Evolutionary conservation across 2,329 filamentous ascomycete species (phyloP).

Genomic region (Amphichorda felina): DNA sequence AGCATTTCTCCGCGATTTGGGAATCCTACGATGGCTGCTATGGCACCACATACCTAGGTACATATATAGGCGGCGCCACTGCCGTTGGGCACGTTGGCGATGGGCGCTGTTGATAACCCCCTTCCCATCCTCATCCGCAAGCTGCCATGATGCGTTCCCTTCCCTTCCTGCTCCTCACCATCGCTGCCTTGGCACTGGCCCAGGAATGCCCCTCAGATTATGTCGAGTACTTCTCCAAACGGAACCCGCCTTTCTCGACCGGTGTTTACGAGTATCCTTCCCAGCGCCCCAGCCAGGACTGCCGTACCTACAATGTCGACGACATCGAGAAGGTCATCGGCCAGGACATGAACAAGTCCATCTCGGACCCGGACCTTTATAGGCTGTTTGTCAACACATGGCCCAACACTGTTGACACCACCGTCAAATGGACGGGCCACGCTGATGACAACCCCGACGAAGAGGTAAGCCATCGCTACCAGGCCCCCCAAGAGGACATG

Average conservation of each 20-base stretch:
- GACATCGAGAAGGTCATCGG: conserved; percentile 64
- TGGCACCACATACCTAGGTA: too few species aligned
- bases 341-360: conserved; percentile 50
- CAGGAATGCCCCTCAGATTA: conserved; percentile 18
- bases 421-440: conserved; percentile 55
- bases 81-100: too few species aligned
- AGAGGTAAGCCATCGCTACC: conserved; percentile 33
- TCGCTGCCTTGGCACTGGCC: background rate
- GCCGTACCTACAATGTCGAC: conserved; percentile 70
- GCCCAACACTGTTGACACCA: conserved; percentile 66
- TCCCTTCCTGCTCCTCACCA: background rate
- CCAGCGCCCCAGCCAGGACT: conserved; percentile 64
- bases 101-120: too few species aligned
- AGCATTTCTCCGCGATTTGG: too few species aligned
- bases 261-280: conserved; percentile 67
- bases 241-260: conserved; percentile 61
- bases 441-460: conserved; percentile 44
- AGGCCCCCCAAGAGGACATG: background rate
- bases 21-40: too few species aligned
- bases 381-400: conserved; percentile 62
- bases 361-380: conserved; percentile 66
- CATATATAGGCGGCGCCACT: too few species aligned
- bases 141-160: background rate
- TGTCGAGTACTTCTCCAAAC: conserved; percentile 18
- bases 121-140: background rate